Evolutionary conservation across 495 filamentous ascomycete species (phyloP), one percentile per base, ranked within the genome.

Genomic region (Aspergillus nanangensis): DNA sequence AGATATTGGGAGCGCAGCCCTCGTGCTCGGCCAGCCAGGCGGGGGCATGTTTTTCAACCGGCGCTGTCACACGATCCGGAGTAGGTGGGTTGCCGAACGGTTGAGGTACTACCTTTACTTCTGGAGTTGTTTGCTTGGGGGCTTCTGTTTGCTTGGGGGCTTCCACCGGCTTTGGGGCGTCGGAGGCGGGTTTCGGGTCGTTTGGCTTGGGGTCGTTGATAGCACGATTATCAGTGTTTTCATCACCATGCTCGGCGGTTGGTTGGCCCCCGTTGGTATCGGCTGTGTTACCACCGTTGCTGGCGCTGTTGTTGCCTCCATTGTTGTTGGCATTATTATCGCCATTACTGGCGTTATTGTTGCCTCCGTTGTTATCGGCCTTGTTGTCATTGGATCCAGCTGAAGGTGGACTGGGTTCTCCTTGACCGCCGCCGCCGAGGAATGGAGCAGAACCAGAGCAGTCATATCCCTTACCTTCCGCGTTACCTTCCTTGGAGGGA

Each of bases 401-500:
- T 29, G 35, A 35, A 49, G 19, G 36, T 10, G 24, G 38, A 44
- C 5, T 18, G 38, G n/a, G n/a, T 43, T 43, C 51, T 22, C 39
- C 19, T 8, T 47, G 47, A 3, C 37, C 45, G 22, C 52, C 44
- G 33, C 22, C 47, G 1, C 22, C 61, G 1, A 61, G 48, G 45
- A 65, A 62, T 0, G 51, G 42, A 38, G 65, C 61, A 18, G 55
- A 48, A 18, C 57, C 56, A 9, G 53, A 45, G 55, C 66, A 66
- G 7, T 46, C 48, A 41, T 62, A 66, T 25, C 63, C 63, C 38
- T 50, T 51, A 18, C 56, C 64, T 35, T 57, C 52, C 21, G 67
- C 51, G 27, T 53, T 51, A 35, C 75, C 64, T 37, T 62, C 57
- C 17, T 87, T 75, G 47, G 86, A 81, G 10, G 74, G 70, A 17